These are phyloP conservation scores for Malania oleifera DNA, from an alignment of 164 flowering plant genomes.

Conservation along the genomic window DNA sequence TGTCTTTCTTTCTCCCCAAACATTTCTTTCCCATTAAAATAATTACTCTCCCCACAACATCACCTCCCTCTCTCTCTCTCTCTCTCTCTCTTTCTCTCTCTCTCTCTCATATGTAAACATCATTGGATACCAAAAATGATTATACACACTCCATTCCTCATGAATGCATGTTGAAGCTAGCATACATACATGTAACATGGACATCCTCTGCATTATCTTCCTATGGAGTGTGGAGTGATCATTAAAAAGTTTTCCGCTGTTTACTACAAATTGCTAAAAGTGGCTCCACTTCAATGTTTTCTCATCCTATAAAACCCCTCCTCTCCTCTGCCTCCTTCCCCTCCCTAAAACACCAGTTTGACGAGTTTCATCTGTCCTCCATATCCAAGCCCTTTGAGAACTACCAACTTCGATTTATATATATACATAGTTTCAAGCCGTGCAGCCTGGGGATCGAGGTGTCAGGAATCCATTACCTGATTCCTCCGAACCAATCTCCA, in stretches of 20 bases:
- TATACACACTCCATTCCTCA: slow-evolving; percentile 18
- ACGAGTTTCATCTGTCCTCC: slow-evolving; percentile 5
- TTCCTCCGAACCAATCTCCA: slow-evolving; percentile 30
- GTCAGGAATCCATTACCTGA: slow-evolving; percentile 30
- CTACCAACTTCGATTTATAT: too few relatives aligned
- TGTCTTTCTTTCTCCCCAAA: slow-evolving; percentile 8
- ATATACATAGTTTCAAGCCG: slow-evolving; percentile 13
- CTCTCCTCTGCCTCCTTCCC: slow-evolving; percentile 12
- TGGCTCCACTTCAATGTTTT: slow-evolving; percentile 17
- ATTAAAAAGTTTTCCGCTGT: neutral
- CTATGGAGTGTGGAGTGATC: slow-evolving; percentile 6
- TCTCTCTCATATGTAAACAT: slow-evolving; percentile 20
- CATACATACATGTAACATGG: neutral
- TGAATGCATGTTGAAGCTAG: slow-evolving; percentile 7
- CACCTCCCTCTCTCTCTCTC: too few relatives aligned
- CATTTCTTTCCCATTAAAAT: slow-evolving; percentile 18
- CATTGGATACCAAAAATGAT: slow-evolving; percentile 18
- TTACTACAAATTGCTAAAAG: slow-evolving; percentile 12
- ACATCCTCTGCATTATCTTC: slow-evolving; percentile 21
- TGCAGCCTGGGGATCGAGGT: slow-evolving; percentile 45
- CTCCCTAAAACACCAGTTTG: slow-evolving; percentile 3
- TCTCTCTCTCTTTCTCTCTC: too few relatives aligned
- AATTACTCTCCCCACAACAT: slow-evolving; percentile 20
- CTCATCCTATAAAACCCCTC: slow-evolving; percentile 22
- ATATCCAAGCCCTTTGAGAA: neutral